Base-by-base conservation (phyloP, 2,329 filamentous ascomycete genomes). In the Aspergillus hiratsukae region DNA sequence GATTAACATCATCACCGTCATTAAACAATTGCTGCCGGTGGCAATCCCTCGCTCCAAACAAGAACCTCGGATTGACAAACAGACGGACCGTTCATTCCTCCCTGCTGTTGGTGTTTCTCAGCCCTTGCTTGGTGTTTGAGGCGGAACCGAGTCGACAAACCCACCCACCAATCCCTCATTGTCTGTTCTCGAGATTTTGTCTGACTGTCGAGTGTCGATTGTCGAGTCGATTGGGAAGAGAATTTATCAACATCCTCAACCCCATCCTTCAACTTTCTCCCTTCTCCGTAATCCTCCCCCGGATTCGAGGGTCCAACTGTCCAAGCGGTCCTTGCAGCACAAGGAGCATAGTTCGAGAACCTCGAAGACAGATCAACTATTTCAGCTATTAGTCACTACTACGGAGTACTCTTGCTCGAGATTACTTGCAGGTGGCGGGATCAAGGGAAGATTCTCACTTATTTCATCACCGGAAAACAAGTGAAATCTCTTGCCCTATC, bases 1-100 rank as follows among this genome's bases (percentile, higher is more conserved):
- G 50, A 17, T 17, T 35, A 53, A 43, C 55, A 48, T 46, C 43
- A 5, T 11, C 41, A 7, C 17, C 31, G 31, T 62, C 54, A 54
- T 61, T 62, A 41, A 17, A 48, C 28, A 59, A 66, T 67, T 69
- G 63, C 66, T 66, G 60, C 64, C 61, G 68, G 68, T 70, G 66
- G 66, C 67, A 68, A 69, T 64, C 60, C 58, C 52, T 59, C 55
- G 56, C 58, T 57, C 52, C 59, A 61, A 61, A 7, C 31, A 17
- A 50, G 35, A 35, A 9, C 28, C 28, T 29, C 51, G 25, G 46
- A 27, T 55, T 45, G 49, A 52, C 49, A 25, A 10, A 28, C 19
- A 51, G 27, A 43, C 31, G 50, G 41, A 19, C 23, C 56, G 41
- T 53, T 57, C 61, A 63, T 59, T 66, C 54, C 50, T 58, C 58